Evolutionary conservation across 2,329 filamentous ascomycete species (phyloP), one percentile per base, ranked within the genome.

Genomic region (Pleurostoma richardsiae): DNA sequence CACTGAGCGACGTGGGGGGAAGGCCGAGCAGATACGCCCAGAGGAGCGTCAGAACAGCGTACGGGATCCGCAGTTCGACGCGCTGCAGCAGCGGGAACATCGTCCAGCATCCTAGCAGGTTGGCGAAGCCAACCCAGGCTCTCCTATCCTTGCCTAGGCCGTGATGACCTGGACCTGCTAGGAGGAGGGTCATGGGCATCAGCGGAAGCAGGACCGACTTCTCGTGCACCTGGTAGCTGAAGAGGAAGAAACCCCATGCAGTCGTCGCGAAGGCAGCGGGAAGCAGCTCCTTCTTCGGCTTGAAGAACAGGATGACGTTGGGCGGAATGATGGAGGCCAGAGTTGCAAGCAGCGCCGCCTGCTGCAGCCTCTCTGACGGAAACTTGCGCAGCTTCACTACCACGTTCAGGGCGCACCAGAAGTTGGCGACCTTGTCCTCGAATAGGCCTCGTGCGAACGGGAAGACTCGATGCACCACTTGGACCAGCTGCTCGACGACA

Each of bases 351-450:
- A 96, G 76, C 3, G 94, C 89, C 1, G 82, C 80, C 45, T 81
- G 81, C 62, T 95, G 90, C 30, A 99, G 79, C 5, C 90, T 64
- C 6, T 79, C 75, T 3, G 82, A 67, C 1, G 88, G 82, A 54
- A 90, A 94, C 19, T 80, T 72, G 52, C 87, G 80, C 36, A 99
- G 80, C 69, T 99, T 99, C 70, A 96, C 76, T 46, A 95, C 76
- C 1, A 94, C 86, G 62, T 97, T 95, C 47, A 92, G 76, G 4
- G 90, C 86, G 63, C 94, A 99, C 94, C 94, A 99, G 59, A 96
- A 86, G 63, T 99, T 99, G 59, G 94, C 94, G 26, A 99, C 95
- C 68, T 99, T 99, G 72, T 97, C 94, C 69, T 99, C 95, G 59
- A 97, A 99, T 5, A 99, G 72, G 4, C 94, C 94, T n/a, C 94